phyloP scores from a whole-genome alignment of 192 early-diverging fungal genomes.

The Rhizophagus sp. region DNA sequence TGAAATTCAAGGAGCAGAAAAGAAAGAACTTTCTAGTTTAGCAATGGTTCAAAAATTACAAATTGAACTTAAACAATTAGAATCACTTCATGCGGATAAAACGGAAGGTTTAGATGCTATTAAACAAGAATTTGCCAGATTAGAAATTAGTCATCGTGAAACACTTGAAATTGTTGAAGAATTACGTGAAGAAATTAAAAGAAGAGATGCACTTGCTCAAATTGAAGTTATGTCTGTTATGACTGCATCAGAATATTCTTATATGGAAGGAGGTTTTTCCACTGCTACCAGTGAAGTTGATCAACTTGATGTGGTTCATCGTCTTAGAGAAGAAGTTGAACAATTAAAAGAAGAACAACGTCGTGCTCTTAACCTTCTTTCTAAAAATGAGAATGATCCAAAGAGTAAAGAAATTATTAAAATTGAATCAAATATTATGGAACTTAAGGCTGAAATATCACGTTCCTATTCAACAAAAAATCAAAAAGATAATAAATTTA shows the following conservation, averaged over 20 bases:
- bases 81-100: slow-evolving; percentile 26
- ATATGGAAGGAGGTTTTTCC: slow-evolving; percentile 5
- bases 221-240: slow-evolving; percentile 29
- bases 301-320: slow-evolving; percentile 30
- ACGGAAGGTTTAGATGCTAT: slow-evolving; percentile 21
- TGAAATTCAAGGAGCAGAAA: slow-evolving; percentile 30
- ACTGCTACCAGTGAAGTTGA: slow-evolving; percentile 28
- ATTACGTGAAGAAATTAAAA: slow-evolving; percentile 30
- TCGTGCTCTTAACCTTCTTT: slow-evolving; percentile 7
- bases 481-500: neutral
- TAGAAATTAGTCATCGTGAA: slow-evolving; percentile 25
- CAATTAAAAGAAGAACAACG: slow-evolving; percentile 30
- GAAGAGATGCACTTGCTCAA: slow-evolving; percentile 27
- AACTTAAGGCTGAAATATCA: slow-evolving; percentile 9
- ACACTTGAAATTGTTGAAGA: slow-evolving; percentile 31
- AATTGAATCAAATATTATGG: neutral
- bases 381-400: slow-evolving; percentile 2
- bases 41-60: slow-evolving; percentile 32
- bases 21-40: slow-evolving; percentile 15
- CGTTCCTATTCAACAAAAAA: neutral
- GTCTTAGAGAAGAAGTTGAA: slow-evolving; percentile 30
- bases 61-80: slow-evolving; percentile 32
- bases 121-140: slow-evolving; percentile 28
- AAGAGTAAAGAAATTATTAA: slow-evolving; percentile 13
- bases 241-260: slow-evolving; percentile 22